These are phyloP conservation scores for Sporobolomyces phaffii DNA, from an alignment of 768 basidiomycete species.

Conservation along the genomic window DNA sequence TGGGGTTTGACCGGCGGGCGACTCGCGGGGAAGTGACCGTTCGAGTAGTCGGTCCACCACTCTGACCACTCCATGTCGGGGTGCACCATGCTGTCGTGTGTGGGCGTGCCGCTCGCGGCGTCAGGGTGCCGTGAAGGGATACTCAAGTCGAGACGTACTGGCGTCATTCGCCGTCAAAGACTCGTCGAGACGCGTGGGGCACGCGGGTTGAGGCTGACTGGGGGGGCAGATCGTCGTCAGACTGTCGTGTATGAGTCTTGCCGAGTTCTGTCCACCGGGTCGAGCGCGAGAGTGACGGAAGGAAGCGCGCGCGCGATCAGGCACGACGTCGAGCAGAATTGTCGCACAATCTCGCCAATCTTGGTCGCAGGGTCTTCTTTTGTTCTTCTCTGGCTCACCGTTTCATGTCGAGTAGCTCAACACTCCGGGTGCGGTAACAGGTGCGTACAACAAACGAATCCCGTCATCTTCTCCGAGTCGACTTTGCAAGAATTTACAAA, in stretches of 20 bases:
- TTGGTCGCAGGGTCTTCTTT: too few relatives aligned
- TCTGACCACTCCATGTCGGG: background rate
- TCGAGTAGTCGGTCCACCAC: background rate
- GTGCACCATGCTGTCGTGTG: background rate
- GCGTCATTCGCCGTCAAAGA: background rate
- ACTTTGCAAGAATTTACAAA: too few relatives aligned
- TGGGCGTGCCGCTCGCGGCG: background rate
- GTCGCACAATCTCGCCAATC: too few relatives aligned
- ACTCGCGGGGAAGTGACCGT: background rate
- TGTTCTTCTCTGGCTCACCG: too few relatives aligned
- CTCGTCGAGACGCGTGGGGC: background rate
- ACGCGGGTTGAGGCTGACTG: too few relatives aligned
- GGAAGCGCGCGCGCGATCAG: too few relatives aligned
- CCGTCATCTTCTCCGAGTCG: too few relatives aligned
- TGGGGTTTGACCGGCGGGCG: background rate
- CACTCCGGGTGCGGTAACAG: too few relatives aligned
- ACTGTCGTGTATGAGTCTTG: constrained; percentile 19
- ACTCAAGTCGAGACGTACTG: background rate
- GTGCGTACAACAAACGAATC: too few relatives aligned
- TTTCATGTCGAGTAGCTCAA: too few relatives aligned
- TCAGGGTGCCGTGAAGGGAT: background rate
- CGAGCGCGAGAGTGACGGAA: too few relatives aligned
- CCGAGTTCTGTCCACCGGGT: background rate
- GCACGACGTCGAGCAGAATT: too few relatives aligned
- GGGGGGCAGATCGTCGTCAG: background rate